phyloP scores from a whole-genome alignment of 306 rosid genomes.

The Quercus berberidifolia region DNA sequence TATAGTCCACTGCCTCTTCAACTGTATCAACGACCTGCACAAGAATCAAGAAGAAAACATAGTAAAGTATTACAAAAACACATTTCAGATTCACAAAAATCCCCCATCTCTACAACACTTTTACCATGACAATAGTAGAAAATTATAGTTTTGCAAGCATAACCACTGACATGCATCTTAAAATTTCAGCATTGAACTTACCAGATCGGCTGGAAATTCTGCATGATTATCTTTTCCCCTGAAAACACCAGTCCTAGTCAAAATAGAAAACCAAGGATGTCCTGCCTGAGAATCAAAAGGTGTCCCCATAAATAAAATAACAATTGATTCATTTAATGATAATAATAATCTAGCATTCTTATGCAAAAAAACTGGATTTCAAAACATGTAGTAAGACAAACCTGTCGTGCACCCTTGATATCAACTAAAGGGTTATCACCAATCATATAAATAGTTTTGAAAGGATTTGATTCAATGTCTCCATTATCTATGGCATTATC shows the following conservation, averaged over 20 bases:
- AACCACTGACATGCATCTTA: not conserved
- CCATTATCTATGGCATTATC: conserved; percentile 19
- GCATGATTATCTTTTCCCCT: conserved; percentile 77
- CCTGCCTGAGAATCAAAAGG: conserved; percentile 56
- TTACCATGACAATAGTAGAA: not conserved
- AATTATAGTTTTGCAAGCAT: not conserved
- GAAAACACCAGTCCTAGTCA: conserved; percentile 93
- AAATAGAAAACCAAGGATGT: conserved; percentile 93
- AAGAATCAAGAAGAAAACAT: conserved; percentile 7
- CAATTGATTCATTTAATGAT: conserved; percentile 2
- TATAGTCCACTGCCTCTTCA: conserved; percentile 62
- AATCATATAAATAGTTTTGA: conserved; percentile 77
- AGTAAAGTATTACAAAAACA: not conserved
- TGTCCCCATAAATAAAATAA: not conserved
- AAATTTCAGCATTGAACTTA: conserved; percentile 19
- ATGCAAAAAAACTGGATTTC: not conserved
- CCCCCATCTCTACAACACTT: not conserved
- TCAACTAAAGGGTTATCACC: conserved; percentile 97
- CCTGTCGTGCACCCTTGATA: conserved; percentile 77
- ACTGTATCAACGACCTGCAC: conserved; percentile 74
- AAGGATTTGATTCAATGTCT: conserved; percentile 24
- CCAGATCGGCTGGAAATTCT: conserved; percentile 47
- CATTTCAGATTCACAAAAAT: not conserved
- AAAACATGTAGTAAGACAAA: conserved; percentile 18
- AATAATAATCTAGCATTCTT: not conserved